Evolutionary conservation across 305 asterid species (phyloP).

Genomic region (Fraxinus sp.): DNA sequence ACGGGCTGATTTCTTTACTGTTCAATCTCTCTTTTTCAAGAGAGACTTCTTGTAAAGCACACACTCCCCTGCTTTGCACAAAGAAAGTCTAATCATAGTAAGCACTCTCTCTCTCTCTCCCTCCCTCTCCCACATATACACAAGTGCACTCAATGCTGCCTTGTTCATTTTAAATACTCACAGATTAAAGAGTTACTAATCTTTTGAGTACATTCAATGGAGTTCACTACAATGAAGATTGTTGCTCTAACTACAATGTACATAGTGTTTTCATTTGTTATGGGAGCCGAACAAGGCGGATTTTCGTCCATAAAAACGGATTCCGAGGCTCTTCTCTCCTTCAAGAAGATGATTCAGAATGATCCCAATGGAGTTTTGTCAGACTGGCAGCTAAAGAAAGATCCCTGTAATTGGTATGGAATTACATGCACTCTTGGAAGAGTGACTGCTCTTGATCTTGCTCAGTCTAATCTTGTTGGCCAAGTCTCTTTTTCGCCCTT

Average conservation of each 20-base stretch:
- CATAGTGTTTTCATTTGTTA: conserved; percentile 3
- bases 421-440: conserved; percentile 64
- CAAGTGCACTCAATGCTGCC: conserved; percentile 6
- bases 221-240: conserved; percentile 26
- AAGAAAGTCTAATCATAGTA: conserved; percentile 45
- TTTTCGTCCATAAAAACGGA: conserved; percentile 50
- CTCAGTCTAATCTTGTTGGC: conserved; percentile 61
- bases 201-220: conserved; percentile 26
- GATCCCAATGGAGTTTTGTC: conserved; percentile 64
- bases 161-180: conserved; percentile 4
- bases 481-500: conserved; percentile 54
- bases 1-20: not conserved
- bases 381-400: conserved; percentile 50
- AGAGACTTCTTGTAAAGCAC: conserved; percentile 50
- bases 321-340: conserved; percentile 52
- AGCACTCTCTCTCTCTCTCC: conserved; percentile 37
- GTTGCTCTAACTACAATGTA: conserved; percentile 4
- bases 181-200: not conserved
- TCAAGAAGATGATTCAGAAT: conserved; percentile 68
- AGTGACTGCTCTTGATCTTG: conserved; percentile 62
- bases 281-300: conserved; percentile 19
- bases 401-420: conserved; percentile 72
- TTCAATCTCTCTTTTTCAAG: not conserved
- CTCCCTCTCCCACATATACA: not conserved
- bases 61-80: conserved; percentile 47